These are phyloP conservation scores for Davidsoniella neocaledoniae DNA, from an alignment of 2,329 filamentous ascomycete genomes.

Conservation along the genomic window DNA sequence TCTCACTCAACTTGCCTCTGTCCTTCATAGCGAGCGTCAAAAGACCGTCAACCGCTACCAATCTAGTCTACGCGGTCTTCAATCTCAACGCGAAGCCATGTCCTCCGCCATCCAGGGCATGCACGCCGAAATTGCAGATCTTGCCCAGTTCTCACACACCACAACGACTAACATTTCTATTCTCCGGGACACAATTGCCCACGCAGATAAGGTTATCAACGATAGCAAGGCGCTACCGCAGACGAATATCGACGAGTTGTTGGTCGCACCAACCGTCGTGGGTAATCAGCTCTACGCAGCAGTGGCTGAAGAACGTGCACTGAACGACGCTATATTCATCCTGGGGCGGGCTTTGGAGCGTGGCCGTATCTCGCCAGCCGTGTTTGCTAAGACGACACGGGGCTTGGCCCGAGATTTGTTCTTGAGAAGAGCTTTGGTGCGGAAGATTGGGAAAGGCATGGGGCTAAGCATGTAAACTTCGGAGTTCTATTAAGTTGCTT, in stretches of 20 bases:
- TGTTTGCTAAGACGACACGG: slow-evolving; percentile 64
- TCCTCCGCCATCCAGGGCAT: slow-evolving; percentile 50
- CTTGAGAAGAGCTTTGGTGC: slow-evolving; percentile 63
- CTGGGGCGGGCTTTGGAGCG: slow-evolving; percentile 58
- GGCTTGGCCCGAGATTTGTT: slow-evolving; percentile 65
- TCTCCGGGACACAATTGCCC: slow-evolving; percentile 57
- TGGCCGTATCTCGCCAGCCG: slow-evolving; percentile 51
- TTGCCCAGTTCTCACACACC: slow-evolving; percentile 53
- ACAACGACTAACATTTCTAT: slow-evolving; percentile 64
- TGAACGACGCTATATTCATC: slow-evolving; percentile 76
- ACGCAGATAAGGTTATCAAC: slow-evolving; percentile 63
- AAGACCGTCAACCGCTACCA: slow-evolving; percentile 55
- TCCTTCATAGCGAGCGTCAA: slow-evolving; percentile 52
- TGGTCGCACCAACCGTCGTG: slow-evolving; percentile 88
- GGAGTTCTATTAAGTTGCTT: background rate
- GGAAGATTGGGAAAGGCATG: slow-evolving; percentile 64
- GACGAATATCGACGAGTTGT: slow-evolving; percentile 72
- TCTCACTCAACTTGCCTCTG: slow-evolving; percentile 55
- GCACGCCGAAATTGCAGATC: slow-evolving; percentile 53
- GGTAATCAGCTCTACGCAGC: slow-evolving; percentile 82
- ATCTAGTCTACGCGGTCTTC: slow-evolving; percentile 56
- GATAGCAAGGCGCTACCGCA: slow-evolving; percentile 50
- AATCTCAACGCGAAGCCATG: slow-evolving; percentile 66
- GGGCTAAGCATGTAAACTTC: slow-evolving; percentile 30
- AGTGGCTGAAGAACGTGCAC: slow-evolving; percentile 73